Conservation (phyloP, 495 filamentous ascomycete genomes). For the Lepraria neglecta region DNA sequence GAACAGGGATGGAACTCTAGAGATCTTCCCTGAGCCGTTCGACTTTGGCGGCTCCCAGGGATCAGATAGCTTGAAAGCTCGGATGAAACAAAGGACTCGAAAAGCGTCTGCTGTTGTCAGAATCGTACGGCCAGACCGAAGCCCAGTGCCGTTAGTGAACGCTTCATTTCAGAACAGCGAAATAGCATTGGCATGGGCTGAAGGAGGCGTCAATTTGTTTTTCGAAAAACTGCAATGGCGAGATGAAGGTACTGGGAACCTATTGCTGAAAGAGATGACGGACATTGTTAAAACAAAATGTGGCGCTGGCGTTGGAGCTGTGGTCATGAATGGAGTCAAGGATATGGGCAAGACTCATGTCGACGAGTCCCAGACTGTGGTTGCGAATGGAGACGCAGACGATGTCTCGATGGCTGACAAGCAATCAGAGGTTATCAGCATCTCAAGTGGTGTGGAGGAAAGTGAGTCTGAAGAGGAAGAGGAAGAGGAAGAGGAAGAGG, state of each 20-base stretch:
- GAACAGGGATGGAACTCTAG: slow-evolving; percentile 50
- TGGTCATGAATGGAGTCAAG: slow-evolving; percentile 54
- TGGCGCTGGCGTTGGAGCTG: slow-evolving; percentile 38
- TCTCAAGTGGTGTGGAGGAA: slow-evolving; percentile 46
- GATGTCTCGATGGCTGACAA: slow-evolving; percentile 25
- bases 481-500: slow-evolving; percentile 39
- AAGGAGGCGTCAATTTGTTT: slow-evolving; percentile 50
- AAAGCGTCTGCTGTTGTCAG: slow-evolving; percentile 46
- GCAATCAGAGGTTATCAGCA: slow-evolving; percentile 42
- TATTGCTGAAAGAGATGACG: slow-evolving; percentile 43
- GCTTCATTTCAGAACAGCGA: slow-evolving; percentile 45
- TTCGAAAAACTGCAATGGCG: slow-evolving; percentile 51
- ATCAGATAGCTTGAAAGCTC: slow-evolving; percentile 39
- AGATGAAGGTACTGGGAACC: slow-evolving; percentile 42
- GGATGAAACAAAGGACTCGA: slow-evolving; percentile 45
- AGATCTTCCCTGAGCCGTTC: slow-evolving; percentile 53
- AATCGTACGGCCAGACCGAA: slow-evolving; percentile 44
- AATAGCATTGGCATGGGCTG: slow-evolving; percentile 47
- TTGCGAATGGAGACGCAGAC: slow-evolving; percentile 36
- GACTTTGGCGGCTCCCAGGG: slow-evolving; percentile 33
- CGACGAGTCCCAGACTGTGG: slow-evolving; percentile 67
- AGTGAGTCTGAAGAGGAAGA: slow-evolving; percentile 40
- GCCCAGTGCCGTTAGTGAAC: slow-evolving; percentile 43
- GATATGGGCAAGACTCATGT: slow-evolving; percentile 54
- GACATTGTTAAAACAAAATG: slow-evolving; percentile 44